Percentiles rank a stretch among this genome's conserved stretches.
phyloP scores from a whole-genome alignment of 2,329 filamentous ascomycete genomes.

The Pestalotiopsis sp. region DNA sequence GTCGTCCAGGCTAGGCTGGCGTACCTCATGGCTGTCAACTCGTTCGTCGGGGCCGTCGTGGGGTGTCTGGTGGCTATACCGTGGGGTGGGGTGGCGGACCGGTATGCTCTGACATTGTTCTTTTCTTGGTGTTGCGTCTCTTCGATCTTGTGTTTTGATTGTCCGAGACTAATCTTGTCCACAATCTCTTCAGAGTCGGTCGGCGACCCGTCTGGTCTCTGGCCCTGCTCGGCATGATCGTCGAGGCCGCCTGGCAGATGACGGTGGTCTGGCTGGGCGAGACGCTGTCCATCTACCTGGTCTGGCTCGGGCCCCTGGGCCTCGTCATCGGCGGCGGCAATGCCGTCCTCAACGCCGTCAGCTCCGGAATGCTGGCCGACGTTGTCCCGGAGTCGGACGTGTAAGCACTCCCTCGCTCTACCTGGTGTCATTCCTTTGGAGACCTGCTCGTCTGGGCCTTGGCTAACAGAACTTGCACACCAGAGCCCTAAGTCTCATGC shows the following conservation, averaged over 20 bases:
- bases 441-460: no score
- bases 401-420: constrained; percentile 20
- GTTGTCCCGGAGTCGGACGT: constrained; percentile 36
- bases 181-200: constrained; percentile 31
- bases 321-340: constrained; percentile 38
- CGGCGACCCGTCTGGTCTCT: constrained; percentile 37
- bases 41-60: constrained; percentile 32
- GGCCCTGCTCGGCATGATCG: constrained; percentile 30
- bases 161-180: not conserved
- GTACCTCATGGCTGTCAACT: constrained; percentile 33
- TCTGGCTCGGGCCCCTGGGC: constrained; percentile 36
- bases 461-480: not conserved
- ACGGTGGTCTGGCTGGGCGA: constrained; percentile 34
- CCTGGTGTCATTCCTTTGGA: no score
- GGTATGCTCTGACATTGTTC: constrained; percentile 15
- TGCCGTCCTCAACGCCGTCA: constrained; percentile 31
- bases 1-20: constrained; percentile 38
- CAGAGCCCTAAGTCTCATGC: constrained; percentile 45
- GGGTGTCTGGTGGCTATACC: constrained; percentile 36
- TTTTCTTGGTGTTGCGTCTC: not conserved
- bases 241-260: constrained; percentile 28
- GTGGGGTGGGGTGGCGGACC: constrained; percentile 38
- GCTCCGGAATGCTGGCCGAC: constrained; percentile 39
- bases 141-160: not conserved
- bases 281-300: constrained; percentile 33